A percentile compares a stretch with the other conserved stretches of the same genome.
Evolutionary conservation across 768 basidiomycete genomes (phyloP).

Genomic region (Mycena galopus): DNA sequence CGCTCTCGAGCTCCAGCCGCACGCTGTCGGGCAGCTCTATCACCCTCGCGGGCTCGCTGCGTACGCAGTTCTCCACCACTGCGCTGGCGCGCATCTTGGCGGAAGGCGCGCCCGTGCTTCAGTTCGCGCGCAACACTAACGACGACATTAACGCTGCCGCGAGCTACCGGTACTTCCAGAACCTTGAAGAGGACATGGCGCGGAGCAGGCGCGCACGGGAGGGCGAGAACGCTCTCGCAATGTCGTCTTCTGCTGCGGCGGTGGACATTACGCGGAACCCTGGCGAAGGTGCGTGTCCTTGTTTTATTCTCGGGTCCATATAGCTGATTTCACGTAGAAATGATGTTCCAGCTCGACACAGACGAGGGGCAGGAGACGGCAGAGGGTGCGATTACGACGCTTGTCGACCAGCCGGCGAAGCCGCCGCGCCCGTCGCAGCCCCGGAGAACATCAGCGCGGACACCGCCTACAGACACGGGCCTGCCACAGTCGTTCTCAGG

Average conservation of each 20-base stretch:
- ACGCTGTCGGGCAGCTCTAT: conserved; percentile 42
- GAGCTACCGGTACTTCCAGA: conserved; percentile 60
- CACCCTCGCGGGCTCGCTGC: conserved; percentile 45
- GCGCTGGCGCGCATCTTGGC: conserved; percentile 30
- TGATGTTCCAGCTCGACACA: conserved; percentile 81
- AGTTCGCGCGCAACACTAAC: conserved; percentile 55
- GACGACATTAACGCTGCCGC: conserved; percentile 58
- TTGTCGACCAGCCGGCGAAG: conserved; percentile 56
- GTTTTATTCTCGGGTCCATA: neutral
- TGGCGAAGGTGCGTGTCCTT: conserved; percentile 59
- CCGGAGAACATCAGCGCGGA: conserved; percentile 31
- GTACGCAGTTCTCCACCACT: conserved; percentile 26
- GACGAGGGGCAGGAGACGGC: conserved; percentile 51
- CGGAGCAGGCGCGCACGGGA: conserved; percentile 42
- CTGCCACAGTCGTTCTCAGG: conserved; percentile 70
- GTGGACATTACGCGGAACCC: conserved; percentile 45
- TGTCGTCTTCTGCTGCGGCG: conserved; percentile 15
- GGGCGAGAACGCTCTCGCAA: conserved; percentile 26
- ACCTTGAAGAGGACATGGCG: conserved; percentile 59
- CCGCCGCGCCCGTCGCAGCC: conserved; percentile 48
- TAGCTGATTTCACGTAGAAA: conserved; percentile 51
- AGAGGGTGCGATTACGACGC: conserved; percentile 51
- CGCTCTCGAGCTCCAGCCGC: conserved; percentile 20
- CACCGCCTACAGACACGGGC: conserved; percentile 49
- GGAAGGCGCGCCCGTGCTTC: conserved; percentile 56